Evolutionary conservation across 306 rosid genomes (phyloP), one percentile per base, ranked within the genome.

Genomic region (Aeschynomene evenia): DNA sequence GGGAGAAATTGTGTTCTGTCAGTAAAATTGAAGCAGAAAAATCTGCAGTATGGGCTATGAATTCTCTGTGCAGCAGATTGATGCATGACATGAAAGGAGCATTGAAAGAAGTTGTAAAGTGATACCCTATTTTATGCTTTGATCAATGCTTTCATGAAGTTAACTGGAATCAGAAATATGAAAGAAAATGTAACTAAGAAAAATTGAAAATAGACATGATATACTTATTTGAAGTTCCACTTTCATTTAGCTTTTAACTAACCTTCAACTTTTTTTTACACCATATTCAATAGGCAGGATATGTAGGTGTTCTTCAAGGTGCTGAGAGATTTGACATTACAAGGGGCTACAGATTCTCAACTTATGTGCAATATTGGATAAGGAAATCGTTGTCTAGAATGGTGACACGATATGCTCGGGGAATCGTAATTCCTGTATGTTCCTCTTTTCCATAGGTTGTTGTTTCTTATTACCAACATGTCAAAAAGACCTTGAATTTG

Each of bases 301-400:
- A 75, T 48, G 16, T 82, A 46, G 96, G 95, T 54, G 90, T 90
- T 53, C 96, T 93, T 71, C 96, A 82, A 79, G 98, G 98, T 63
- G 97, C 96, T 4, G 97, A 85, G 71, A 83, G 97, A 82, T 93
- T 90, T 77, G 98, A 93, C 71, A 75, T 71, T 28, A 74, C 87
- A 43, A 85, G 85, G 72, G 98, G 98, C 34, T 86, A 84, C 73
- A 80, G 81, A 82, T 86, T 93, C 89, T 90, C 98, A 65, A 93
- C 98, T 34, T 93, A 93, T 78, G 96, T 85, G 43, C 96, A 88
- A 42, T 90, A 85, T 78, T 93, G 98, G 98, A 88, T 90, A 69
- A 86, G 91, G 81, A 90, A 85, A 78, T 82, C 97, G 50, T 88
- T 94, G 88, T 90, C 87, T 37, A 85, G 66, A 75, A 76, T 85